Evolutionary conservation across 345 rosid species (phyloP).

Genomic region (Pistacia integerrima): DNA sequence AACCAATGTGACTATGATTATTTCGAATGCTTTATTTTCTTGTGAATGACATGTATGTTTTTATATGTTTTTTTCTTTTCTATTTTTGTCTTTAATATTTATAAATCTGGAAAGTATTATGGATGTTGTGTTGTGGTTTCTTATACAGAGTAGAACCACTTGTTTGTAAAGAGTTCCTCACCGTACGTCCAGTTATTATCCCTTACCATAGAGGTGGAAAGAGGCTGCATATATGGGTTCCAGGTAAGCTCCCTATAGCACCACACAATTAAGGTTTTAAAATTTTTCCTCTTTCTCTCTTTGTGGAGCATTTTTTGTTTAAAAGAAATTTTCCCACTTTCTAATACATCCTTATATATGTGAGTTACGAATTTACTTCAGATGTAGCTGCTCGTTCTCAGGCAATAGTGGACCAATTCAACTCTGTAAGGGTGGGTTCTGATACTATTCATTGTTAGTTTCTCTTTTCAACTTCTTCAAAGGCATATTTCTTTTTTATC

Average conservation of each 20-base stretch:
- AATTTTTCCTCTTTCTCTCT: conserved; percentile 3
- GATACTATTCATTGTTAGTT: conserved; percentile 9
- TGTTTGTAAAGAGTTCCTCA: conserved; percentile 75
- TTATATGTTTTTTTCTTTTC: not conserved
- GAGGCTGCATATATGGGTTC: conserved; percentile 88
- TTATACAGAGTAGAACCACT: conserved; percentile 89
- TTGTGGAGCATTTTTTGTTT: not conserved
- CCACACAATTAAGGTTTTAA: not conserved
- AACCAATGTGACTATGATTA: not conserved
- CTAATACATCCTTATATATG: conserved; percentile 2
- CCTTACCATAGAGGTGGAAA: conserved; percentile 98
- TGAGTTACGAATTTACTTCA: conserved; percentile 72
- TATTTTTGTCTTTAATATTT: not conserved
- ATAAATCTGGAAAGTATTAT: not conserved
- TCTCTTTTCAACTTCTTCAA: conserved; percentile 18
- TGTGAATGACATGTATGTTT: not conserved
- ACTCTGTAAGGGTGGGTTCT: conserved; percentile 56
- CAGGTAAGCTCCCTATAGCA: conserved; percentile 48
- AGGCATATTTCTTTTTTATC: not conserved
- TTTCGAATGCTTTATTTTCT: not conserved
- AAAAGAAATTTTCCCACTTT: not conserved
- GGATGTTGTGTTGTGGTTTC: conserved; percentile 17
- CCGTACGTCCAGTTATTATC: conserved; percentile 75
- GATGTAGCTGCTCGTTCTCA: conserved; percentile 82
- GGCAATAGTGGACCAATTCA: conserved; percentile 57